Base-by-base conservation (phyloP, 1,284 basidiomycete genomes). In the Austroboletus olivaceoglutinosus region DNA sequence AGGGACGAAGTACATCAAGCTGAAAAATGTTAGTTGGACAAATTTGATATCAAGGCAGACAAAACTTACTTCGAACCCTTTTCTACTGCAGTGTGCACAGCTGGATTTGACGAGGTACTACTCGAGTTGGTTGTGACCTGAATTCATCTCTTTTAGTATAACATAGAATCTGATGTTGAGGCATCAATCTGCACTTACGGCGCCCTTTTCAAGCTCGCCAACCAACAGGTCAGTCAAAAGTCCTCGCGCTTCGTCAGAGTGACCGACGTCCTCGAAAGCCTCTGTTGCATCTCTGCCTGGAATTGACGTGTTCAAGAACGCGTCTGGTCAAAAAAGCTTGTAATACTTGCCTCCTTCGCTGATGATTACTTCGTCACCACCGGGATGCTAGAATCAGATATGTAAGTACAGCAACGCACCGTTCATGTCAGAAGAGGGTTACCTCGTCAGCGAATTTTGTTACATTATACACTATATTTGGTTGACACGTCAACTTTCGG, bases 181-280 rank as follows among this genome's bases (percentile, higher is more conserved):
- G 13, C 48, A 31, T 3, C 10, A 16, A n/a, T 33, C 2, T 8
- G 31, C 15, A 77, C 85, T 65, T 72, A 91, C 89, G 44, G 74
- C 71, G 49, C 71, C 77, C 60, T 85, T 76, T 65, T 90, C 86
- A 57, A 95, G 90, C 10, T 89, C 82, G 45, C 92, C 93, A 45
- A 94, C 75, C 47, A 81, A 71, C 83, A 95, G 78, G 62, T 73
- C 82, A 54, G 83, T 81, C 51, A 99, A 80, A 56, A 97, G 81
- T n/a, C 78, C 86, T 53, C 96, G 86, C 16, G 96, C 97, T 73
- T 99, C 97, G 66, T 99, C 97, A 16, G 95, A 98, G 81, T 99
- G 96, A 40, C 97, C 96, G 43, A 99, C 95, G 70, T 99, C 97
- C 76, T 99, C 97, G 66, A 99, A 99, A 12, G 96, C 93, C 70